A percentile compares a stretch with the other conserved stretches of the same genome.
Conservation (phyloP, 164 flowering plant species). For the Sedum album region DNA sequence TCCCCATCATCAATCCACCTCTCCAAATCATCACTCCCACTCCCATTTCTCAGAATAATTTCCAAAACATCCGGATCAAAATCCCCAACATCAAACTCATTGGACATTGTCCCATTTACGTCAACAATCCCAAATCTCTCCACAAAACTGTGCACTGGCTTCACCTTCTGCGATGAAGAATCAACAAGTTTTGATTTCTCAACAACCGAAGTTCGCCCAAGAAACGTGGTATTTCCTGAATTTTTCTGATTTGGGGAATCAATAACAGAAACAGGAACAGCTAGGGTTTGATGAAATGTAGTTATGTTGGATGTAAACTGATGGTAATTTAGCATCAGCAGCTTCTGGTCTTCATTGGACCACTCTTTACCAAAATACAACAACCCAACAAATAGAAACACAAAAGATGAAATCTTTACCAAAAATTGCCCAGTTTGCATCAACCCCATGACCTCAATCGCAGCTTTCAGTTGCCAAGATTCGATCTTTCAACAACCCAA, state of each 20-base stretch:
- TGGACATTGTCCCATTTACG: constrained; percentile 75
- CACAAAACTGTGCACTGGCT: constrained; percentile 16
- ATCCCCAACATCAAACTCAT: constrained; percentile 72
- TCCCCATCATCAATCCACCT: constrained; percentile 11
- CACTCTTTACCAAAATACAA: constrained; percentile 74
- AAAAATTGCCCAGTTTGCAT: background rate
- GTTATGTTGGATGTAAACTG: too few species aligned
- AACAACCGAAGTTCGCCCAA: background rate
- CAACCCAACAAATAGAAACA: constrained; percentile 39
- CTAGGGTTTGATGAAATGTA: constrained; percentile 6
- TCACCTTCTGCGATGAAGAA: background rate
- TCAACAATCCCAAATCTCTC: constrained; percentile 66
- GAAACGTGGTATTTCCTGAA: background rate
- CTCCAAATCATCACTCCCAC: constrained; percentile 12
- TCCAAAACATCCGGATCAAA: constrained; percentile 64
- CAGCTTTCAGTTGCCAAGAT: background rate
- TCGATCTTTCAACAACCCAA: background rate
- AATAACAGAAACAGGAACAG: too few species aligned
- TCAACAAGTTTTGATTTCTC: too few species aligned
- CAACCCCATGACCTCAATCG: background rate
- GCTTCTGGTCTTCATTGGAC: constrained; percentile 49
- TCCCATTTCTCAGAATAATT: constrained; percentile 21
- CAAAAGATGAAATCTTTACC: constrained; percentile 38
- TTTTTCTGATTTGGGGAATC: constrained; percentile 46
- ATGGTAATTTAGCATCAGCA: constrained; percentile 44